These are phyloP conservation scores for Amphibolis antarctica DNA, from an alignment of 106 monocot species.

Conservation along the genomic window DNA sequence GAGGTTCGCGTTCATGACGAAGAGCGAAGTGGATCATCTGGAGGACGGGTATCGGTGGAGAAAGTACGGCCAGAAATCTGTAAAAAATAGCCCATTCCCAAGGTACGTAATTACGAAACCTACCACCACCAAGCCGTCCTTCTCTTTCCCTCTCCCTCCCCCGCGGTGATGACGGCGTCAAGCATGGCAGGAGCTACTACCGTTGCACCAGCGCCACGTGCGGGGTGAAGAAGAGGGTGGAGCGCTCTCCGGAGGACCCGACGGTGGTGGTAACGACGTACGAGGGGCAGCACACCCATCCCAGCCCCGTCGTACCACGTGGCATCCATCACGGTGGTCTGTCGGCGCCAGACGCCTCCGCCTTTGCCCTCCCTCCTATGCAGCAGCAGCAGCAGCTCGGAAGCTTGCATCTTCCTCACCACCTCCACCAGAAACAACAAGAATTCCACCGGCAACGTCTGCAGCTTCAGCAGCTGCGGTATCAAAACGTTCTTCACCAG, in stretches of 20 bases:
- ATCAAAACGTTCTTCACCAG: no score
- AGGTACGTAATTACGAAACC: conserved; percentile 19
- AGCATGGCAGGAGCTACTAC: conserved; percentile 42
- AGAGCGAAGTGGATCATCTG: conserved; percentile 67
- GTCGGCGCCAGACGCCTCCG: no score
- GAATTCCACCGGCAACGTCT: no score
- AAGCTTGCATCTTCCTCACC: no score
- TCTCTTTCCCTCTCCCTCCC: background rate
- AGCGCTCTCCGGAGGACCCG: conserved; percentile 37
- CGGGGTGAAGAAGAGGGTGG: conserved; percentile 46
- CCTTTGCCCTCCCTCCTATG: no score
- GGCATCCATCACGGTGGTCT: no score
- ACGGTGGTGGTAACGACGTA: conserved; percentile 46
- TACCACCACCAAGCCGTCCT: background rate
- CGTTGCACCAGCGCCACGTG: conserved; percentile 51
- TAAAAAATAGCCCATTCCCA: conserved; percentile 62
- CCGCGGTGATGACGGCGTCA: no score
- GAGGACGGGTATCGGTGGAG: conserved; percentile 75
- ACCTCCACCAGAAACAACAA: no score
- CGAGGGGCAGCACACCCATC: conserved; percentile 36
- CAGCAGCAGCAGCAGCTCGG: no score
- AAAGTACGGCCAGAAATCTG: conserved; percentile 82
- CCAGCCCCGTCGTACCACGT: background rate
- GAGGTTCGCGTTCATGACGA: conserved; percentile 55
- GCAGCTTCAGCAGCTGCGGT: no score